phyloP scores from a whole-genome alignment of 1,284 basidiomycete genomes.

The Stereum hirsutum region DNA sequence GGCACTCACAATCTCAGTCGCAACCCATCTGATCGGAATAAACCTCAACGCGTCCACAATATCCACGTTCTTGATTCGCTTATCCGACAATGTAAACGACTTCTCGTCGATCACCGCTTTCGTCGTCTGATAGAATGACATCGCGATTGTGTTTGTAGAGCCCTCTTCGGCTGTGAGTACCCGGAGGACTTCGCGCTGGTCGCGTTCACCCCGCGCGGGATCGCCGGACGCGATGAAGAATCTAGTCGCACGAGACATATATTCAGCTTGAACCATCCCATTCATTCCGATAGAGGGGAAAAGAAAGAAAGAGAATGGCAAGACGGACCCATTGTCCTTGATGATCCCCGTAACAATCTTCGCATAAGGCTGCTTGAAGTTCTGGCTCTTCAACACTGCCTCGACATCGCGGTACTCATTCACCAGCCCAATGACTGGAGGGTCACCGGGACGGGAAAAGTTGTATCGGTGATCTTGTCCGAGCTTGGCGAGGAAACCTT shows the following conservation, averaged over 20 bases:
- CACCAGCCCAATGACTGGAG: slow-evolving; percentile 22
- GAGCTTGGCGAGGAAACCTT: slow-evolving; percentile 44
- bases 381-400: slow-evolving; percentile 38
- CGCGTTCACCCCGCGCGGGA: slow-evolving; percentile 27
- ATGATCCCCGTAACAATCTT: slow-evolving; percentile 41
- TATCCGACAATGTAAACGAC: slow-evolving; percentile 45
- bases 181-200: slow-evolving; percentile 38
- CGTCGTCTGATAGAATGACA: slow-evolving; percentile 57
- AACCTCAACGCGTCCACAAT: slow-evolving; percentile 64
- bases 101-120: slow-evolving; percentile 39
- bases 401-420: slow-evolving; percentile 41
- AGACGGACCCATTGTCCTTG: slow-evolving; percentile 48
- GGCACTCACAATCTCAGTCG: slow-evolving; percentile 51
- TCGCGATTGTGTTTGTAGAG: slow-evolving; percentile 36
- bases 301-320: too few relatives aligned
- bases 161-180: slow-evolving; percentile 38
- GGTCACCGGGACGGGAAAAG: slow-evolving; percentile 32
- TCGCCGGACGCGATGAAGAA: slow-evolving; percentile 50
- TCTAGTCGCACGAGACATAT: slow-evolving; percentile 13
- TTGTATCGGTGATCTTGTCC: slow-evolving; percentile 44
- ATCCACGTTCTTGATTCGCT: slow-evolving; percentile 47
- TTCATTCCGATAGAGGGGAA: not conserved
- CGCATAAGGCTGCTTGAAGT: slow-evolving; percentile 41
- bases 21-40: slow-evolving; percentile 60
- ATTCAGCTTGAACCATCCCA: not conserved